A percentile compares a stretch with the other conserved stretches of the same genome.
Conservation (phyloP, 345 rosid genomes). For the Balakata baccata region DNA sequence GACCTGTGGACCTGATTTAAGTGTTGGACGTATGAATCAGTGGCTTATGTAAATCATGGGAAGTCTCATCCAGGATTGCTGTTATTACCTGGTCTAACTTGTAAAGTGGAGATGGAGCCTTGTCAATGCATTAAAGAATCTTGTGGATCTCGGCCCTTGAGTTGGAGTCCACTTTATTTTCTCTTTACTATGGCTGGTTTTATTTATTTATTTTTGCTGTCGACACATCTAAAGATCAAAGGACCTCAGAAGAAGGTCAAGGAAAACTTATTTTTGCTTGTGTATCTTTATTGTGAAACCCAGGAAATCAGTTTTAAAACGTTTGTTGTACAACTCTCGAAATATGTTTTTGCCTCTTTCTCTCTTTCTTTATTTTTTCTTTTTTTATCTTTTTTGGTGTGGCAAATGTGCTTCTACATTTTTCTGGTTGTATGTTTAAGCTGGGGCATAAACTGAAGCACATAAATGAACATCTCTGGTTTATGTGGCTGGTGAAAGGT, state of each 20-base stretch:
- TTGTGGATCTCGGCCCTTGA: neutral
- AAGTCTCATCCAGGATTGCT: slow-evolving; percentile 3
- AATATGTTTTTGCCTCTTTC: no score
- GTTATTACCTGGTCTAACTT: neutral
- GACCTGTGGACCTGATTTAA: neutral
- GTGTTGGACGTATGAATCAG: neutral
- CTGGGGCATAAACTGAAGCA: neutral
- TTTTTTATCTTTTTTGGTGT: neutral
- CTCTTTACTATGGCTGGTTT: neutral
- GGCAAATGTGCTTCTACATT: neutral
- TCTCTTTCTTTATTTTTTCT: no score
- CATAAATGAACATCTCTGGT: neutral
- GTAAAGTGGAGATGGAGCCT: neutral
- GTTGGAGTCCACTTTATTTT: neutral
- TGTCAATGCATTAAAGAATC: neutral
- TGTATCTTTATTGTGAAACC: neutral
- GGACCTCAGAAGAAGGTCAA: neutral
- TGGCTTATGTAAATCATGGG: neutral
- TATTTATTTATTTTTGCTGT: neutral
- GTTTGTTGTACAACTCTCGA: neutral
- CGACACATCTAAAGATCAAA: neutral
- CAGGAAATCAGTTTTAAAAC: neutral
- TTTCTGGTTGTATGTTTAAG: neutral
- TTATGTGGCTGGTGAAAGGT: neutral
- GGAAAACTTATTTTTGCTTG: neutral